Conservation (phyloP, 2,329 filamentous ascomycete genomes). For the Elsinoe fawcettii region DNA sequence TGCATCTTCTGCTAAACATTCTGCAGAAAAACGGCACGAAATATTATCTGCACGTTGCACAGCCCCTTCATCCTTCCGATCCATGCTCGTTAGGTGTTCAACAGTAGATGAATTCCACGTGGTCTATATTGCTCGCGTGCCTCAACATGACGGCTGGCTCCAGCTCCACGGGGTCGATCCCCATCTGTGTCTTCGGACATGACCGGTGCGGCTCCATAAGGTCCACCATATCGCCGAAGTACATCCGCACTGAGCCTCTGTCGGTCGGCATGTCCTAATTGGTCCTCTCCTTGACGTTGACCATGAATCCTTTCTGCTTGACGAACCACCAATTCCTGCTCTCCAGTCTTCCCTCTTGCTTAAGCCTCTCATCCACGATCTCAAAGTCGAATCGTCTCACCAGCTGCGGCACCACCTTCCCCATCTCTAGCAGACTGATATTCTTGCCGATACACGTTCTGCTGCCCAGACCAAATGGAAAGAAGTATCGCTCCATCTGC, state of each 20-base stretch:
- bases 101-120: neutral
- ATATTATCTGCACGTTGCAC: neutral
- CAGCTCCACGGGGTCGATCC: neutral
- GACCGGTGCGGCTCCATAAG: neutral
- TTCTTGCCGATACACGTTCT: conserved; percentile 31
- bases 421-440: conserved; percentile 25
- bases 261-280: neutral
- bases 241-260: neutral
- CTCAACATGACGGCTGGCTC: neutral
- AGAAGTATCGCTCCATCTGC: conserved; percentile 19
- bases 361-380: neutral
- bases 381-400: conserved; percentile 21
- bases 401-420: conserved; percentile 26
- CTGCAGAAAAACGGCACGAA: neutral
- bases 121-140: neutral
- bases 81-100: neutral
- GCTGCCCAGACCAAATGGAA: conserved; percentile 30
- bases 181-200: neutral
- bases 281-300: neutral
- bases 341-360: neutral
- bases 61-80: neutral
- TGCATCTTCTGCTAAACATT: neutral
- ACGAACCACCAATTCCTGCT: conserved; percentile 1
- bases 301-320: neutral
- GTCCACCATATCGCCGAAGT: neutral